phyloP scores from a whole-genome alignment of 306 rosid species.

The Trichosanthes cucumerina region DNA sequence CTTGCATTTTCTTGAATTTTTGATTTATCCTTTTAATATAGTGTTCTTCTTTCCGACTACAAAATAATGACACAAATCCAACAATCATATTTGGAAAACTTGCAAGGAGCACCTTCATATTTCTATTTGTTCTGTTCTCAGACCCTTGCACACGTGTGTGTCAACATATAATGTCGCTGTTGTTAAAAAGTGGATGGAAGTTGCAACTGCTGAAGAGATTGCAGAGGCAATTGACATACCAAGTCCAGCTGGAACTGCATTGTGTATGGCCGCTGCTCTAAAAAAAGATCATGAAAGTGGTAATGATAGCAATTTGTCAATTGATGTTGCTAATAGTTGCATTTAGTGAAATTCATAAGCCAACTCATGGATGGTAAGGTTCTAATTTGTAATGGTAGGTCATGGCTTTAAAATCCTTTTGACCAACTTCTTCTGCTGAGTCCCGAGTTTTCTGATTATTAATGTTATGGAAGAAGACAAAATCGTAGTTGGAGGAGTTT shows the following conservation, averaged over 20 bases:
- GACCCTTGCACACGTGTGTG: constrained; percentile 95
- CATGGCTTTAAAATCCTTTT: neutral
- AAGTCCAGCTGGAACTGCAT: constrained; percentile 78
- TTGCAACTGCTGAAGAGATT: constrained; percentile 75
- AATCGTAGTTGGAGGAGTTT: neutral
- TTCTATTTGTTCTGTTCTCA: constrained; percentile 21
- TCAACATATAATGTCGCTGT: constrained; percentile 89
- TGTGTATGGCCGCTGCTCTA: constrained; percentile 96
- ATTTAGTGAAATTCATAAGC: neutral
- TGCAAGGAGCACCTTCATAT: neutral
- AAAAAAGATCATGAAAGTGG: constrained; percentile 95
- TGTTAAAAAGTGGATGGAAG: constrained; percentile 90
- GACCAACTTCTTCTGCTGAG: neutral
- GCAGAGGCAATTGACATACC: constrained; percentile 73
- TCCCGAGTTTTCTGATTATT: neutral
- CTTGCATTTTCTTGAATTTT: neutral
- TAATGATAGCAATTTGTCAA: constrained; percentile 21
- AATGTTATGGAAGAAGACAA: neutral
- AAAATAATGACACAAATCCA: neutral
- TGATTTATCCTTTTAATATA: neutral
- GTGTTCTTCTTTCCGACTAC: neutral
- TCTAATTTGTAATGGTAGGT: neutral
- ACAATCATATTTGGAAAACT: neutral
- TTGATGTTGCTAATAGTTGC: neutral
- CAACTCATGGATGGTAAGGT: neutral